phyloP scores from a whole-genome alignment of 2,329 filamentous ascomycete species.

The Hirsutella rhossiliensis region DNA sequence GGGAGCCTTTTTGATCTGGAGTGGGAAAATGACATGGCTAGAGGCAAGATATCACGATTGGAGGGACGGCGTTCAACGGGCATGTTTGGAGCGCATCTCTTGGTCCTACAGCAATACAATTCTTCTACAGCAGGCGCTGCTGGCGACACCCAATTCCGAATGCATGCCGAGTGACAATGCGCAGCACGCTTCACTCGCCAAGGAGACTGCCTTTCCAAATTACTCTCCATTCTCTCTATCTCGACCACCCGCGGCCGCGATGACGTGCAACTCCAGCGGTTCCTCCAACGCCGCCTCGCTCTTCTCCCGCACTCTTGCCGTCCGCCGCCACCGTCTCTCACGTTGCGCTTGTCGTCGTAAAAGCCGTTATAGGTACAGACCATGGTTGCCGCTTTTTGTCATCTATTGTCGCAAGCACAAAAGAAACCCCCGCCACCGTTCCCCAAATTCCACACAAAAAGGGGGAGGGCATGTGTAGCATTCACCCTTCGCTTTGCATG shows the following conservation, averaged over 20 bases:
- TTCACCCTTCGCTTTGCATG: conserved; percentile 5
- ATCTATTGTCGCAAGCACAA: conserved; percentile 11
- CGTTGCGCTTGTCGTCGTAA: background rate
- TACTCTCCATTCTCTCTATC: too few relatives aligned
- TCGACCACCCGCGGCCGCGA: too few relatives aligned
- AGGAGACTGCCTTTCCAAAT: too few relatives aligned
- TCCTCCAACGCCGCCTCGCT: too few relatives aligned
- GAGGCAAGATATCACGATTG: background rate
- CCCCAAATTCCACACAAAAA: background rate
- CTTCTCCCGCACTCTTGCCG: background rate
- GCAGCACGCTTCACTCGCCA: too few relatives aligned
- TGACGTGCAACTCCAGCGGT: too few relatives aligned
- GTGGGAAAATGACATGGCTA: background rate
- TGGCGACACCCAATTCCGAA: too few relatives aligned
- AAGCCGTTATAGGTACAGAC: background rate
- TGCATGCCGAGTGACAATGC: too few relatives aligned
- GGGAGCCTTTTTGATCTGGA: background rate
- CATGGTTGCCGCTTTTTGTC: conserved; percentile 5
- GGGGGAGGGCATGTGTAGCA: conserved; percentile 2
- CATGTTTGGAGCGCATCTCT: background rate
- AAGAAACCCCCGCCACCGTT: conserved; percentile 2
- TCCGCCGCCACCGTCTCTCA: background rate
- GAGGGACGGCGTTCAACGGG: background rate
- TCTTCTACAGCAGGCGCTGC: background rate
- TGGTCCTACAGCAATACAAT: background rate